A percentile compares a stretch with the other conserved stretches of the same genome.
These are phyloP conservation scores for Silene conica DNA, from an alignment of 148 eudicot genomes.

Conservation along the genomic window DNA sequence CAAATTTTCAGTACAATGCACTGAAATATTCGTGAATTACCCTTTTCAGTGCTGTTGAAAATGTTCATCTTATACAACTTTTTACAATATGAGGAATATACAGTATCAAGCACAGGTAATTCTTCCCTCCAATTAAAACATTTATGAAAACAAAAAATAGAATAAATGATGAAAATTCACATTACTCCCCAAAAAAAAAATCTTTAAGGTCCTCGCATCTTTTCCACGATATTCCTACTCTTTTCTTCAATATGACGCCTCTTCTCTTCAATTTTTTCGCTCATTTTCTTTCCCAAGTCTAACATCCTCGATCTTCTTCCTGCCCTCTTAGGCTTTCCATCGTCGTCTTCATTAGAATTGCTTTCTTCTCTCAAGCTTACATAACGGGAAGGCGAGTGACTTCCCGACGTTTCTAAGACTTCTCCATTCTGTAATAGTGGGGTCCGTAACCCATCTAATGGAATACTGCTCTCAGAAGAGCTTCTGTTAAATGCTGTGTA, in stretches of 20 bases:
- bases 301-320: slow-evolving; percentile 75
- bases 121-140: not conserved
- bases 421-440: slow-evolving; percentile 37
- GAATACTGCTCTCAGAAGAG: slow-evolving; percentile 22
- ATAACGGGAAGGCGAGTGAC: slow-evolving; percentile 38
- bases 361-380: slow-evolving; percentile 35
- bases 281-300: slow-evolving; percentile 78
- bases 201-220: slow-evolving; percentile 51
- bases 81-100: slow-evolving; percentile 6
- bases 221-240: slow-evolving; percentile 67
- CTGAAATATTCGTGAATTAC: not conserved
- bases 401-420: slow-evolving; percentile 18
- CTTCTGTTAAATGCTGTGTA: slow-evolving; percentile 26
- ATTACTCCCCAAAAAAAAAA: not conserved
- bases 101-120: not conserved
- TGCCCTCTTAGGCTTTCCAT: slow-evolving; percentile 42
- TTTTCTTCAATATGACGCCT: slow-evolving; percentile 77
- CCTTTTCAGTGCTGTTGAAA: not conserved
- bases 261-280: slow-evolving; percentile 81
- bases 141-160: not conserved
- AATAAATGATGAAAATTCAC: not conserved
- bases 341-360: slow-evolving; percentile 46
- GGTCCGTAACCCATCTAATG: slow-evolving; percentile 26
- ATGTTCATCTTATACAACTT: slow-evolving; percentile 9
- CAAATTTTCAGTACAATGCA: no score